Percentiles rank a stretch among this genome's conserved stretches.
These are phyloP conservation scores for Aspergillus sclerotiicarbonarius DNA, from an alignment of 495 filamentous ascomycete species.

Conservation along the genomic window DNA sequence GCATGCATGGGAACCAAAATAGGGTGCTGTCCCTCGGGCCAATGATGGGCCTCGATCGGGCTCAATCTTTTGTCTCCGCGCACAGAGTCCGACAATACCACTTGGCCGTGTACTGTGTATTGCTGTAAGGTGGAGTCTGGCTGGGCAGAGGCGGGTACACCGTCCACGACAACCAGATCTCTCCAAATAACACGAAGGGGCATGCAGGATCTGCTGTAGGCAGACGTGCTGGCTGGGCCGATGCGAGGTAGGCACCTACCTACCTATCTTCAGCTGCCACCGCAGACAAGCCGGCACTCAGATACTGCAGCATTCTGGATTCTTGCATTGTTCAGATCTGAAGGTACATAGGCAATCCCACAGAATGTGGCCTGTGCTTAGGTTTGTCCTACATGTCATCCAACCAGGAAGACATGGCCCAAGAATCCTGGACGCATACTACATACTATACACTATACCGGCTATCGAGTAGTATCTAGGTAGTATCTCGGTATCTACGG, in stretches of 20 bases:
- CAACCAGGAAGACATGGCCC: neutral
- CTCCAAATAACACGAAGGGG: neutral
- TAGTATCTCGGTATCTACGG: no score
- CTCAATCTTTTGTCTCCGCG: neutral
- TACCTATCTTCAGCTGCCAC: conserved; percentile 3
- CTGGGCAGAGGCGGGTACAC: neutral
- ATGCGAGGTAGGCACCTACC: neutral
- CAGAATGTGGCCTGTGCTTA: conserved; percentile 17
- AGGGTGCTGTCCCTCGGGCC: conserved; percentile 8
- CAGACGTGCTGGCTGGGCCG: neutral
- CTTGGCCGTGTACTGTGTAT: neutral
- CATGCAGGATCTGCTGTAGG: neutral
- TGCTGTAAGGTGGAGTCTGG: neutral
- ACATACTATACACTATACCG: no score
- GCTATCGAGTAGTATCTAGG: no score
- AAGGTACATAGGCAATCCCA: conserved; percentile 4
- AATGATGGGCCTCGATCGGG: conserved; percentile 1
- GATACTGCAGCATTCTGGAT: conserved; percentile 9
- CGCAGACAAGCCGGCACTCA: neutral
- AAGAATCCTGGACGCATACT: neutral
- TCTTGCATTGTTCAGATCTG: conserved; percentile 14
- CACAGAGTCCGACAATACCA: neutral
- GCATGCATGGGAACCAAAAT: conserved; percentile 16
- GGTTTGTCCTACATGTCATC: conserved; percentile 12
- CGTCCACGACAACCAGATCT: neutral